A percentile compares a stretch with the other conserved stretches of the same genome.
phyloP scores from a whole-genome alignment of 2,329 filamentous ascomycete species.

The Cucurbitaria berberidis region DNA sequence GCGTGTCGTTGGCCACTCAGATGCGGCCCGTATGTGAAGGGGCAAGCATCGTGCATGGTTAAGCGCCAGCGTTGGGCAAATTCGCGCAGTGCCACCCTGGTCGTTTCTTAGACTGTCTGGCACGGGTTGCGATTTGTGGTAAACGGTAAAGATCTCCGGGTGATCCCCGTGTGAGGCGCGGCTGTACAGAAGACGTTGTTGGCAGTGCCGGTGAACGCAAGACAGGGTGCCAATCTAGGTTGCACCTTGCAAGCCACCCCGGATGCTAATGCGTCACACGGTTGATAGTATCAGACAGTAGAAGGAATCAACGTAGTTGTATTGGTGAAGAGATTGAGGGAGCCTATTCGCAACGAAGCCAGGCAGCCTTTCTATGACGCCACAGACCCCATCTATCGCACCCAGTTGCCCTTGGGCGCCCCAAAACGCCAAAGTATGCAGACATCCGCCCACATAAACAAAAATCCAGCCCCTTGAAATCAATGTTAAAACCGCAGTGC shows the following conservation, averaged over 20 bases:
- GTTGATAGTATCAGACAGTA: background rate
- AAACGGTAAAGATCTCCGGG: conserved; percentile 23
- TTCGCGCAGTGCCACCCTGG: conserved; percentile 21
- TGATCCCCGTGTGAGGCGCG: conserved; percentile 19
- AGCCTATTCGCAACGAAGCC: conserved; percentile 10
- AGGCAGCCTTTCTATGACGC: conserved; percentile 14
- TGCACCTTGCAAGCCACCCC: conserved; percentile 10
- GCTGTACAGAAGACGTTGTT: conserved; percentile 29
- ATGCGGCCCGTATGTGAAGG: conserved; percentile 16
- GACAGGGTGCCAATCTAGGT: conserved; percentile 16
- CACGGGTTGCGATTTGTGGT: conserved; percentile 17
- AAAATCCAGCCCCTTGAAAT: conserved; percentile 4
- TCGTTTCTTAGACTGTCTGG: conserved; percentile 13
- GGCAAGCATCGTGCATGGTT: conserved; percentile 22
- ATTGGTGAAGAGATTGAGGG: conserved; percentile 6
- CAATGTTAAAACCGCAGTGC: conserved; percentile 1
- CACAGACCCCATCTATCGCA: conserved; percentile 15
- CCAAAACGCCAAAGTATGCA: conserved; percentile 27
- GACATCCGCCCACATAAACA: conserved; percentile 12
- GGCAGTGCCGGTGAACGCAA: conserved; percentile 21
- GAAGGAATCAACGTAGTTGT: conserved; percentile 6
- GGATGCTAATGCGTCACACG: background rate
- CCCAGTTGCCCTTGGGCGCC: conserved; percentile 6
- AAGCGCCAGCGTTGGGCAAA: conserved; percentile 24
- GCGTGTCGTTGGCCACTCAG: conserved; percentile 31